phyloP scores from a whole-genome alignment of 208 protist genomes.

The Angomonas ambiguus region DNA sequence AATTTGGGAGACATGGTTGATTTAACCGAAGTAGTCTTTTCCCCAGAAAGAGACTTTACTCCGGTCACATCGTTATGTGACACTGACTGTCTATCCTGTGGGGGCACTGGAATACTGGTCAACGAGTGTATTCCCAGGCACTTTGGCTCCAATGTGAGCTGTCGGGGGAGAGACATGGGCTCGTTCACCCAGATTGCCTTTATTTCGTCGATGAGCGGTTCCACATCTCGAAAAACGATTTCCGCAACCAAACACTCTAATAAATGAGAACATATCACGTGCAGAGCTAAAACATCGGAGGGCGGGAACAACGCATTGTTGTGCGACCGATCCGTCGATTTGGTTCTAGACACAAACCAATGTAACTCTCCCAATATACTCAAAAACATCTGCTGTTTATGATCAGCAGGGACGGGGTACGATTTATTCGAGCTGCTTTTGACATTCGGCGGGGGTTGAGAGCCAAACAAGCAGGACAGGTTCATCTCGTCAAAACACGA shows the following conservation, averaged over 20 bases:
- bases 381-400: conserved; percentile 64
- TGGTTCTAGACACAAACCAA: conserved; percentile 81
- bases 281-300: conserved; percentile 83
- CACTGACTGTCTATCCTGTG: not conserved
- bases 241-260: conserved; percentile 77
- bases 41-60: not conserved
- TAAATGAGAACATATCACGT: conserved; percentile 72
- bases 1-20: not conserved
- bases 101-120: not conserved
- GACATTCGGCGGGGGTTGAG: conserved; percentile 10
- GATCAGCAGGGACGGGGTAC: not conserved
- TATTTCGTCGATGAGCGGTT: conserved; percentile 46
- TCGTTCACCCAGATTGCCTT: conserved; percentile 66
- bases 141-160: conserved; percentile 53
- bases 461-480: conserved; percentile 26
- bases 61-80: not conserved
- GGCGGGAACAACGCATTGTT: conserved; percentile 90
- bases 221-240: conserved; percentile 48
- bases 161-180: conserved; percentile 73
- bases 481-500: conserved; percentile 51
- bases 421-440: not conserved
- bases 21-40: not conserved
- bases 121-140: conserved; percentile 26
- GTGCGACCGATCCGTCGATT: conserved; percentile 77
- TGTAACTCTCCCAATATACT: conserved; percentile 78